Conservation (phyloP, 768 basidiomycete genomes). For the Leccinum sublutescens region DNA sequence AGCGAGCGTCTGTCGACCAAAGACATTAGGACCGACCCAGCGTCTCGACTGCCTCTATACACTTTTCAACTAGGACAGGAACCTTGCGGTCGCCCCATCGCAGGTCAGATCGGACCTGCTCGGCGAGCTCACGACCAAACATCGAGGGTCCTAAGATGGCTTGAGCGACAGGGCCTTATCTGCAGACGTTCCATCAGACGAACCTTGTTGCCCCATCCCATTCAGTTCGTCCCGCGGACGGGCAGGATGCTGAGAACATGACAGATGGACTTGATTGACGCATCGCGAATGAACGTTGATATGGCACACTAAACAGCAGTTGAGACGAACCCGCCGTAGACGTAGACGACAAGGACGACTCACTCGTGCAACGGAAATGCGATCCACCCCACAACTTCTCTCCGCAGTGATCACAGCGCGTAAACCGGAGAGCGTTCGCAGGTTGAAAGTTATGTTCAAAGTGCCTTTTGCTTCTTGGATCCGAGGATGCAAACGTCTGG, state of each 20-base stretch:
- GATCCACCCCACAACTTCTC: conserved; percentile 99
- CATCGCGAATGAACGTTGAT: conserved; percentile 89
- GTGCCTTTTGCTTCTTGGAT: conserved; percentile 39
- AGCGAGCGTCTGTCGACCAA: neutral
- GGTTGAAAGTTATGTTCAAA: conserved; percentile 87
- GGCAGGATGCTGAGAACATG: conserved; percentile 58
- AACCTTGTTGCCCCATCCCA: conserved; percentile 22
- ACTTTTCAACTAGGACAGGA: conserved; percentile 92
- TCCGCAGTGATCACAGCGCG: conserved; percentile 91
- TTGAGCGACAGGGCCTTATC: conserved; percentile 21
- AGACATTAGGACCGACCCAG: conserved; percentile 53
- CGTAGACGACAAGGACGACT: conserved; percentile 31
- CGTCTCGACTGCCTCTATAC: conserved; percentile 89
- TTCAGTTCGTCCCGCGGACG: conserved; percentile 33
- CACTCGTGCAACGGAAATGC: conserved; percentile 87
- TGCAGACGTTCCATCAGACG: neutral
- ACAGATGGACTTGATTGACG: conserved; percentile 57
- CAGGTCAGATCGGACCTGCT: conserved; percentile 75
- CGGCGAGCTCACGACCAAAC: conserved; percentile 86
- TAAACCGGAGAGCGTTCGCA: conserved; percentile 81
- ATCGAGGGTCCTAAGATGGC: conserved; percentile 68
- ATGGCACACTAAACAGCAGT: conserved; percentile 60
- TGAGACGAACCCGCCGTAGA: conserved; percentile 4
- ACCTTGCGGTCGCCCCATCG: conserved; percentile 59
- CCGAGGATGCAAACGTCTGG: conserved; percentile 33